Conservation (phyloP, 148 eudicot genomes). For the Cornus suecica region DNA sequence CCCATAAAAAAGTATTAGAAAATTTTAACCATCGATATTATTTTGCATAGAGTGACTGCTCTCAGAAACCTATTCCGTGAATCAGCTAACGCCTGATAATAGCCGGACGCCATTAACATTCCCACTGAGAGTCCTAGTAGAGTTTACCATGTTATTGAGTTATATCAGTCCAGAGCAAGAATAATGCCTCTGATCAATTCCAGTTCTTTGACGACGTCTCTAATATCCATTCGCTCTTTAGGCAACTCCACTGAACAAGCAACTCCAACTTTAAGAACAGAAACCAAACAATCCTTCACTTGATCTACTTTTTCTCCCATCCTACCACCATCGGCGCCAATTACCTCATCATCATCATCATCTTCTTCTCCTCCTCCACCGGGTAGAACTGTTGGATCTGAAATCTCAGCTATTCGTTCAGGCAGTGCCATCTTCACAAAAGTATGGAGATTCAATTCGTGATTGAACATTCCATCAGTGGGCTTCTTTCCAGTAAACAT, state of each 20-base stretch:
- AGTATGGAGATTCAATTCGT: neutral
- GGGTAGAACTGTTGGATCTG: constrained; percentile 10
- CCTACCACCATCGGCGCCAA: neutral
- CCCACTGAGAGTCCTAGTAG: no score
- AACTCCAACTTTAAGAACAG: neutral
- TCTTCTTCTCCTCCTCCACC: no score
- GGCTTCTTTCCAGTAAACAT: constrained; percentile 21
- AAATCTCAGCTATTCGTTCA: constrained; percentile 1
- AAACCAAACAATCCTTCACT: neutral
- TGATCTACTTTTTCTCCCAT: neutral
- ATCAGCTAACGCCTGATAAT: no score
- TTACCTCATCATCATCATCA: neutral
- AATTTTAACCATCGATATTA: no score
- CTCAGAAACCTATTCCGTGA: no score
- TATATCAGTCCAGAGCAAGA: no score
- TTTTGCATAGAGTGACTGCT: no score
- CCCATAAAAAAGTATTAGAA: no score
- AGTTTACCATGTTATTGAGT: no score
- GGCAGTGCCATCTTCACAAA: constrained; percentile 10
- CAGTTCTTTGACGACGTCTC: neutral
- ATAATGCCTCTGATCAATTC: neutral
- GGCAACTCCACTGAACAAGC: neutral
- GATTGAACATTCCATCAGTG: constrained; percentile 8
- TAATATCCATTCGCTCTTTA: neutral
- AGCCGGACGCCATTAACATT: no score